Base-by-base conservation (phyloP, 2,329 filamentous ascomycete species). In the Domatiomyces catenatus region DNA sequence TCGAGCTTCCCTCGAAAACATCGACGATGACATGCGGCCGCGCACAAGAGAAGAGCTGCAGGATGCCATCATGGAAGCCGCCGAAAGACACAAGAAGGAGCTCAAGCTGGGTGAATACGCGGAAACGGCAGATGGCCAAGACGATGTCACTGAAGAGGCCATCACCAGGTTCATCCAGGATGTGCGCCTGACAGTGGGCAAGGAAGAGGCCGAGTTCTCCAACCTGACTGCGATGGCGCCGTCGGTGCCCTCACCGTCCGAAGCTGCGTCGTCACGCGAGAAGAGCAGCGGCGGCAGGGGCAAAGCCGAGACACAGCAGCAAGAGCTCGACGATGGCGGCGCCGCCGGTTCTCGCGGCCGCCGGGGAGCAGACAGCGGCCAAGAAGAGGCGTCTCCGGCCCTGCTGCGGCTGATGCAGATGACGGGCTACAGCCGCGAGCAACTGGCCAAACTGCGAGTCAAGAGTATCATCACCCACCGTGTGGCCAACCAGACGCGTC, bases 401-500 rank as follows among this genome's bases (percentile, higher is more conserved):
- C 63, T 77, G 58, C 69, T 73, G 58, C 69, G 71, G 42, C 64
- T 82, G 44, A 70, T 75, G 57, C 71, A 76, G 59, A 71, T 75
- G 55, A 79, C 80, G 1, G 78, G 79, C 24, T 72, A 77, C 62
- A 64, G 63, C 17, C 63, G 67, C 51, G 55, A 66, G 1, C 62
- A 75, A 53, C 69, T 83, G 48, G 60, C 62, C 20, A 61, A 58
- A 1, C 67, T 94, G 52, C 73, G 77, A 52, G 70, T 77, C 56
- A 94, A 93, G 75, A 73, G 76, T 46, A 70, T 98, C 46, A 84
- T 94, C 46, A 63, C 64, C 3, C 85, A 90, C 62, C 68, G 69
- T 42, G 92, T 98, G 52, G 74, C 79, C 57, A 96, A 98, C 70
- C 90, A 96, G 75, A 96, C 92, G 19, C 85, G 90, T 72, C 80